phyloP scores from a whole-genome alignment of 2,329 filamentous ascomycete genomes.

The Fusarium lateritium region DNA sequence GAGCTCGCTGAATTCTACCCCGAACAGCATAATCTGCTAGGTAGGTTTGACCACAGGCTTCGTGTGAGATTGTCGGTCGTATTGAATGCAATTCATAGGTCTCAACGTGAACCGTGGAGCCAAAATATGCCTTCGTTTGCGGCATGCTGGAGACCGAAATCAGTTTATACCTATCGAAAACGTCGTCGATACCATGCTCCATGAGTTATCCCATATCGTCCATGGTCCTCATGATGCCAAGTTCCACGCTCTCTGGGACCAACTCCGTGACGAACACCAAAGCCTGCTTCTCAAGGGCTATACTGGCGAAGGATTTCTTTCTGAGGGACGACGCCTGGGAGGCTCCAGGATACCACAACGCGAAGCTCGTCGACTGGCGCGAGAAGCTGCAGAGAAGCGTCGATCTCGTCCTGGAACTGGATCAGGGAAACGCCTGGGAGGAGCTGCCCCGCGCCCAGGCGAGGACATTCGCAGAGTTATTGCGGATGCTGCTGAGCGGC shows the following conservation, averaged over 20 bases:
- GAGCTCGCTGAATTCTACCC: conserved; percentile 91
- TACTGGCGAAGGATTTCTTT: conserved; percentile 90
- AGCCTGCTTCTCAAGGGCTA: conserved; percentile 85
- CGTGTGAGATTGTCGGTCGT: neutral
- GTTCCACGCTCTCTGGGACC: conserved; percentile 91
- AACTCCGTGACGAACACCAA: conserved; percentile 88
- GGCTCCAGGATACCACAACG: conserved; percentile 74
- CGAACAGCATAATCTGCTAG: conserved; percentile 78
- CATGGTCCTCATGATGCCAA: conserved; percentile 85
- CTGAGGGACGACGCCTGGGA: conserved; percentile 80
- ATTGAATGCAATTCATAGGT: conserved; percentile 59
- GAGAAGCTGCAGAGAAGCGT: conserved; percentile 81
- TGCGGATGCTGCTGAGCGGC: conserved; percentile 77
- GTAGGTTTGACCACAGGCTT: conserved; percentile 66
- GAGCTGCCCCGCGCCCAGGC: conserved; percentile 66
- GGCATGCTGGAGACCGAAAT: conserved; percentile 79
- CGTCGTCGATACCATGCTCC: conserved; percentile 91
- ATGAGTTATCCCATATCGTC: conserved; percentile 92
- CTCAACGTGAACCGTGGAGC: conserved; percentile 84
- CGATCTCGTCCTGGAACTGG: conserved; percentile 71
- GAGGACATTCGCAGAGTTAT: conserved; percentile 81
- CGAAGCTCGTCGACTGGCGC: conserved; percentile 82
- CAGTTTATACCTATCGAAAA: conserved; percentile 87
- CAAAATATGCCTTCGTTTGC: conserved; percentile 86
- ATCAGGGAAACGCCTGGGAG: conserved; percentile 81